Evolutionary conservation across 305 asterid species (phyloP).

Genomic region (Fraxinus latifolia): DNA sequence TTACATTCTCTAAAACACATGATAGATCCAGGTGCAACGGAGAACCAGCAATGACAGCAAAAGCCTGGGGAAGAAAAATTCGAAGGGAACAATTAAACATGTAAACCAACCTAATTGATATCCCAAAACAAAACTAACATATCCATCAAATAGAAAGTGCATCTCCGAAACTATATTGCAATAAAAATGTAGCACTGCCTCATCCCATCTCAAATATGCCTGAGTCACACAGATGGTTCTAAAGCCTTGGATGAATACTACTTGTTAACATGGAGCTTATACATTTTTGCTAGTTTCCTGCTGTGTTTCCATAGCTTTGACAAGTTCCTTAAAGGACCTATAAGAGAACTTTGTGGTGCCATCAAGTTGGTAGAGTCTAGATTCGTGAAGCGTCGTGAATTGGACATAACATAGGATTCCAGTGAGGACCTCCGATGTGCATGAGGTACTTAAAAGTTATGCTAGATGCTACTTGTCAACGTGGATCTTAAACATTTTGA

Average conservation of each 20-base stretch:
- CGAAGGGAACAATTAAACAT: conserved; percentile 12
- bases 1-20: conserved; percentile 82
- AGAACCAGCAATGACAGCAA: conserved; percentile 93
- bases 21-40: conserved; percentile 86
- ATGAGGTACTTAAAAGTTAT: not conserved
- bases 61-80: conserved; percentile 60
- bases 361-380: not conserved
- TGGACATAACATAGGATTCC: not conserved
- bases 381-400: not conserved
- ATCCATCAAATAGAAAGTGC: not conserved
- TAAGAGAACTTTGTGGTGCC: not conserved
- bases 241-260: not conserved
- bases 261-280: not conserved
- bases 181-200: not conserved
- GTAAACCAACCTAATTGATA: not conserved
- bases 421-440: not conserved
- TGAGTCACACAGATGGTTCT: not conserved
- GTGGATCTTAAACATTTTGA: not conserved
- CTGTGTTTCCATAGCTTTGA: not conserved
- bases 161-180: not conserved
- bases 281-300: not conserved
- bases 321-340: not conserved
- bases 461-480: not conserved
- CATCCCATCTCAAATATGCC: not conserved
- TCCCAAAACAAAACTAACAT: not conserved